These are phyloP conservation scores for Naganishia kalamii DNA, from an alignment of 768 basidiomycete species.

Conservation along the genomic window DNA sequence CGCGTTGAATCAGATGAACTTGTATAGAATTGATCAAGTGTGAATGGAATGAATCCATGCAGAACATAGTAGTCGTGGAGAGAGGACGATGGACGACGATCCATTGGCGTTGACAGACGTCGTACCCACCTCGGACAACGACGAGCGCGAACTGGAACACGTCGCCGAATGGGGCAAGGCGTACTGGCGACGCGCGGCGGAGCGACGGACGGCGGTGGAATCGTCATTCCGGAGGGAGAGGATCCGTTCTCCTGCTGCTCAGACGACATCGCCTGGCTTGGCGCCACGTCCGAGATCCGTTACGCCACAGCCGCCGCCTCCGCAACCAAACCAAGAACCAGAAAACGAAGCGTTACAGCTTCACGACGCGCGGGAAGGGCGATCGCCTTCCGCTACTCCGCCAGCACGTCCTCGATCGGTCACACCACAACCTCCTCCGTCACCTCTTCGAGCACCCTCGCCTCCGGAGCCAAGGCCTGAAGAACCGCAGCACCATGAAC, in stretches of 20 bases:
- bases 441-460: not conserved
- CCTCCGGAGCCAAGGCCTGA: no score
- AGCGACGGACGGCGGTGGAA: not conserved
- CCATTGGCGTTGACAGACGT: not conserved
- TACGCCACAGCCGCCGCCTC: no score
- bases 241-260: no score
- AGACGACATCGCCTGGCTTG: no score
- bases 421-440: not conserved
- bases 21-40: not conserved
- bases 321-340: no score
- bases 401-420: no score
- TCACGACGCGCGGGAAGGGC: no score
- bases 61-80: no score
- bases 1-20: not conserved
- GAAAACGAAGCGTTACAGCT: no score
- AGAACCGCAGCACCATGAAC: not conserved
- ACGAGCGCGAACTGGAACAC: not conserved
- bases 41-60: not conserved
- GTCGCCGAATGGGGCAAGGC: not conserved
- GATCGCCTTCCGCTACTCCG: no score
- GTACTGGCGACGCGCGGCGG: not conserved
- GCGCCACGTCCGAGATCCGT: no score
- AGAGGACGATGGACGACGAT: no score
- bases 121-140: not conserved
- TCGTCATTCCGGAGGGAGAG: not conserved